Evolutionary conservation across 2,329 filamentous ascomycete species (phyloP), one percentile per base, ranked within the genome.

Genomic region (Aspergillus vadensis): DNA sequence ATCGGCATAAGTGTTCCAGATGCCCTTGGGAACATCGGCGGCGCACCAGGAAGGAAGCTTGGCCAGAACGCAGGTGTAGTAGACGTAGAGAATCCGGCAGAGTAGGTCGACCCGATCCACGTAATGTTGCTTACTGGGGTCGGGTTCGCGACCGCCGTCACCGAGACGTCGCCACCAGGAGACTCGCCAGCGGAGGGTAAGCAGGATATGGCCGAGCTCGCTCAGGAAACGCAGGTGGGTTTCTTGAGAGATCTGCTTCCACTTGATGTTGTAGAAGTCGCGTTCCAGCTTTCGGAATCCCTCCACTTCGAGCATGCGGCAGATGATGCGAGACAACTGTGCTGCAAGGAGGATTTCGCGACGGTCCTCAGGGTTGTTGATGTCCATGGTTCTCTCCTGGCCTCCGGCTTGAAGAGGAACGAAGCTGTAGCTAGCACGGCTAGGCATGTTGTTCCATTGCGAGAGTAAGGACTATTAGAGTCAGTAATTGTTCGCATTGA

Each of bases 391-490:
- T n/a, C 70, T 72, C 60, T 78, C 74, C 41, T 72, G 60, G 43
- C 55, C 69, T 9, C 63, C 66, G 9, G 65, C 55, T 14, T 76
- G 67, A 1, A 73, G 53, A 9, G 72, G 67, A 23, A 79, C 72
- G 53, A 79, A 76, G 47, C 74, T 77, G 63, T 80, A 80, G 38
- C 74, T 74, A 17, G 78, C 78, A 19, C 77, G 77, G 57, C 77
- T 80, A 7, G 79, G 78, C 79, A 80, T 81, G 63, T 79, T 80
- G 64, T 79, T 79, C 74, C 77, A 76, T 57, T 72, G 72, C 8
- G 77, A 79, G 15, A 80, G 75, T 5, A 79, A 67, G 38, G 76
- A 68, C 77, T 80, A 53, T 12, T 4, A 4, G 6, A 8, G 19
- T 39, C 43, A 38, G 30, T 15, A 25, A 15, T 5, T 8, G 15